Conservation (phyloP, 2,329 filamentous ascomycete genomes). For the Beauveria sp. region DNA sequence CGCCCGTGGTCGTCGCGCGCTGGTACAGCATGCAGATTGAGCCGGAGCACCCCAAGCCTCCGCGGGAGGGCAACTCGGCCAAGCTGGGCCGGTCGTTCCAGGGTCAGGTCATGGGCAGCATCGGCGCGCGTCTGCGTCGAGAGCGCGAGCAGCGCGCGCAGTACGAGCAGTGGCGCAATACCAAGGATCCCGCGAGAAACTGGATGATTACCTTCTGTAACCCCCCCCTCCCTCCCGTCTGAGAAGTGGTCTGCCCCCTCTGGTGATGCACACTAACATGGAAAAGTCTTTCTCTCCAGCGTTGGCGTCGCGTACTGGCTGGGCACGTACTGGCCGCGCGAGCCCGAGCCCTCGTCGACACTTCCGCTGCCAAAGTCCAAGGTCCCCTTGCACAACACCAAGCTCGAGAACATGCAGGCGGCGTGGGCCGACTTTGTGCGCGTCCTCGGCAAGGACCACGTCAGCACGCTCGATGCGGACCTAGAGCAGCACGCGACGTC, state of each 20-base stretch:
- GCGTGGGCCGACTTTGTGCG: slow-evolving; percentile 62
- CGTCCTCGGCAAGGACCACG: slow-evolving; percentile 56
- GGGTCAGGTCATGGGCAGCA: slow-evolving; percentile 53
- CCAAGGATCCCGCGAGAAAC: slow-evolving; percentile 35
- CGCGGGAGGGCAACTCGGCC: slow-evolving; percentile 27
- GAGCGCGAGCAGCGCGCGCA: slow-evolving; percentile 47
- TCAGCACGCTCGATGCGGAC: slow-evolving; percentile 51
- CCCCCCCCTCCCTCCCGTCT: too few relatives aligned
- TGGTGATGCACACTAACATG: neutral
- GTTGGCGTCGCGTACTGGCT: slow-evolving; percentile 49
- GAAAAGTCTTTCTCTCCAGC: slow-evolving; percentile 43
- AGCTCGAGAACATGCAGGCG: slow-evolving; percentile 57
- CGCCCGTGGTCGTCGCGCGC: slow-evolving; percentile 16
- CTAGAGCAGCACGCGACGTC: slow-evolving; percentile 51
- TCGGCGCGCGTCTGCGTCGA: slow-evolving; percentile 44
- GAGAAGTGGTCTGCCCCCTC: neutral
- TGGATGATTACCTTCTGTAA: slow-evolving; percentile 48
- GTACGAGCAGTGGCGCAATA: slow-evolving; percentile 35
- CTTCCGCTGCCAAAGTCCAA: slow-evolving; percentile 45
- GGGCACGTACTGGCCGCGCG: slow-evolving; percentile 46
- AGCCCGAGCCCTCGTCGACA: slow-evolving; percentile 47
- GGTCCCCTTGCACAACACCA: slow-evolving; percentile 49
- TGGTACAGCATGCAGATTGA: slow-evolving; percentile 29
- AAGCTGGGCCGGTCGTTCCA: slow-evolving; percentile 40
- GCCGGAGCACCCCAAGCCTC: slow-evolving; percentile 24